These are phyloP conservation scores for Starmera caribaea DNA, from an alignment of 805 yeast species.

Conservation along the genomic window DNA sequence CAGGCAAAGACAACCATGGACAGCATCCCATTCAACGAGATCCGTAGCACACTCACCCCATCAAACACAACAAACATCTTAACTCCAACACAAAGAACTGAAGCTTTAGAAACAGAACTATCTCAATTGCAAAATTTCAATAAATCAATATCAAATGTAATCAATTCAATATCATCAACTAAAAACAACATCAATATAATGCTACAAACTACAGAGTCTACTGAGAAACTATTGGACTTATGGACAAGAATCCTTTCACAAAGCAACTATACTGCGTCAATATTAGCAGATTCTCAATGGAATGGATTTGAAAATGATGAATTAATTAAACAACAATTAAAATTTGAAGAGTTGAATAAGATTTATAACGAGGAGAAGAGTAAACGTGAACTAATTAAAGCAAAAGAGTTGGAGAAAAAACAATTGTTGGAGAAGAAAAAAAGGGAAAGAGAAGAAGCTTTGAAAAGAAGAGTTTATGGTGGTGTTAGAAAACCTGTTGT, in stretches of 20 bases:
- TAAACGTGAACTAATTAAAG: slow-evolving; percentile 17
- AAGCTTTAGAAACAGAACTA: slow-evolving; percentile 16
- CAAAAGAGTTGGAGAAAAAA: slow-evolving; percentile 8
- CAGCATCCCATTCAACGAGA: no score
- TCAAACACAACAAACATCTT: slow-evolving; percentile 1
- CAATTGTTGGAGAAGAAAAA: slow-evolving; percentile 10
- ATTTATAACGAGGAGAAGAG: slow-evolving; percentile 14
- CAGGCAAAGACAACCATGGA: no score
- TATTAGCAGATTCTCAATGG: slow-evolving; percentile 35
- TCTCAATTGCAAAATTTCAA: slow-evolving; percentile 13
- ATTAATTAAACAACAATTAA: slow-evolving; percentile 15
- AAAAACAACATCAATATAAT: slow-evolving; percentile 9
- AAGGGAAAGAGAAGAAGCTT: slow-evolving; percentile 17
- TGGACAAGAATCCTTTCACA: slow-evolving; percentile 59
- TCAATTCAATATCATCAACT: slow-evolving; percentile 13
- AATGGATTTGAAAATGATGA: slow-evolving; percentile 22
- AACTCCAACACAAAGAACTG: slow-evolving; percentile 8
- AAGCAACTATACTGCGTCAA: slow-evolving; percentile 41
- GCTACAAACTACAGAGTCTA: slow-evolving; percentile 30
- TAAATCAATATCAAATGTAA: slow-evolving; percentile 11
- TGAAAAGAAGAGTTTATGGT: slow-evolving; percentile 21
- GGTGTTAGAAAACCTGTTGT: slow-evolving; percentile 2
- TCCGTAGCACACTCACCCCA: background rate
- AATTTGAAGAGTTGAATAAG: slow-evolving; percentile 19
- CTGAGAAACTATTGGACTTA: slow-evolving; percentile 41